Percentiles rank a stretch among this genome's conserved stretches.
These are phyloP conservation scores for Inga laurina DNA, from an alignment of 306 rosid species.

Conservation along the genomic window DNA sequence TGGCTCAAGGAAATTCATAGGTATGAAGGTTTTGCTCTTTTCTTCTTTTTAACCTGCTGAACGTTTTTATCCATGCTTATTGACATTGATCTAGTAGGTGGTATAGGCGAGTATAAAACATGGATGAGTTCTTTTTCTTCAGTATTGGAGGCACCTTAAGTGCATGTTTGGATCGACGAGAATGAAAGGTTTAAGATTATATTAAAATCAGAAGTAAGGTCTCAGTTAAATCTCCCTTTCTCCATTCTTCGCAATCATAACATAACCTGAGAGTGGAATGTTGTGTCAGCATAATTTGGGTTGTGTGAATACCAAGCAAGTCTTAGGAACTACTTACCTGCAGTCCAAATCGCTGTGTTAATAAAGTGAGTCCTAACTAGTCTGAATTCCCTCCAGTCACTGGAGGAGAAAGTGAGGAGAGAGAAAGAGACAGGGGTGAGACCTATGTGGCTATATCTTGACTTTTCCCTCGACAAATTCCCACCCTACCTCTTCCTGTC, in stretches of 20 bases:
- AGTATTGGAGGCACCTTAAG: not conserved
- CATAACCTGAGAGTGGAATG: no score
- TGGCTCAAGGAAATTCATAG: slow-evolving; percentile 99
- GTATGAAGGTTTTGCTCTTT: slow-evolving; percentile 38
- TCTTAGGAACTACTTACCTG: not conserved
- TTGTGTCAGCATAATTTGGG: no score
- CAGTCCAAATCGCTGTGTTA: not conserved
- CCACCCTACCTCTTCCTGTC: not conserved
- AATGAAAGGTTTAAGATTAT: not conserved
- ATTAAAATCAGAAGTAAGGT: not conserved
- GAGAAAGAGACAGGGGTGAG: not conserved
- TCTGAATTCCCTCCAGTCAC: not conserved
- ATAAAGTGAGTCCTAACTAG: no score
- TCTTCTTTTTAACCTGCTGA: not conserved
- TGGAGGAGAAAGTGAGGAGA: not conserved
- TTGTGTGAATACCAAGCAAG: not conserved
- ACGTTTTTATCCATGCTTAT: not conserved
- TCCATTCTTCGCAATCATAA: not conserved
- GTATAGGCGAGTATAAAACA: not conserved
- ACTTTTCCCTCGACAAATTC: not conserved
- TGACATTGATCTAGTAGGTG: not conserved
- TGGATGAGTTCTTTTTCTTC: not conserved
- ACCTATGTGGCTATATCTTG: not conserved
- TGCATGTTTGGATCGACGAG: not conserved
- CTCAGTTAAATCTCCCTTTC: not conserved